These are phyloP conservation scores for Leccinum barrowsii DNA, from an alignment of 768 basidiomycete genomes.

Conservation along the genomic window DNA sequence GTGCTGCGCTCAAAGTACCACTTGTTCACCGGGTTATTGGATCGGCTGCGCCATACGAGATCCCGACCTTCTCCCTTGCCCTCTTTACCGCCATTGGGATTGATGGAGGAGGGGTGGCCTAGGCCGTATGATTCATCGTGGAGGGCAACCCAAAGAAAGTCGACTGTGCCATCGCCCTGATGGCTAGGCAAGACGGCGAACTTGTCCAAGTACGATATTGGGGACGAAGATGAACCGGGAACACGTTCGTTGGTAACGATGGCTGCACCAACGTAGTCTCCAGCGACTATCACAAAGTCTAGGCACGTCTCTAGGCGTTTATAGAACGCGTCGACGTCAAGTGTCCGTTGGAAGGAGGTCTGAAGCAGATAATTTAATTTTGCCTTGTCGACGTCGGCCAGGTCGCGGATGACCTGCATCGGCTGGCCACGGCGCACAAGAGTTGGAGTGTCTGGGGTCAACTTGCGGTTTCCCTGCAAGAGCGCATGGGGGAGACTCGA, in stretches of 20 bases:
- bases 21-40: constrained; percentile 95
- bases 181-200: constrained; percentile 93
- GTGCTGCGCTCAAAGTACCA: constrained; percentile 98
- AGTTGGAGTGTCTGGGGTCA: constrained; percentile 90
- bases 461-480: constrained; percentile 78
- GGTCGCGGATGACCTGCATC: constrained; percentile 73
- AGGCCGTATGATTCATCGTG: constrained; percentile 98
- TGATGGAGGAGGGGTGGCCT: constrained; percentile 88
- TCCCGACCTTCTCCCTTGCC: constrained; percentile 90
- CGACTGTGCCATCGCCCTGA: constrained; percentile 98
- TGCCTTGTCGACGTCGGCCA: constrained; percentile 63
- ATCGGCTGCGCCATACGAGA: constrained; percentile 91
- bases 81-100: constrained; percentile 90
- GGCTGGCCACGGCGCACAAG: constrained; percentile 86
- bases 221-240: constrained; percentile 31
- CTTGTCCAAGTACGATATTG: constrained; percentile 94
- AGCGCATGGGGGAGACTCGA: constrained; percentile 94
- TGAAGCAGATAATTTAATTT: constrained; percentile 85
- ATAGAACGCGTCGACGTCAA: constrained; percentile 77
- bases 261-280: constrained; percentile 93
- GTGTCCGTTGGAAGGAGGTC: constrained; percentile 72
- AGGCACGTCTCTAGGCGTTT: constrained; percentile 67
- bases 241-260: constrained; percentile 73
- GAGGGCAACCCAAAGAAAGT: constrained; percentile 98
- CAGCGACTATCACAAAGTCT: constrained; percentile 91